Conservation (phyloP, 352 stramenopile genomes). For the Plasmopara viticola region DNA sequence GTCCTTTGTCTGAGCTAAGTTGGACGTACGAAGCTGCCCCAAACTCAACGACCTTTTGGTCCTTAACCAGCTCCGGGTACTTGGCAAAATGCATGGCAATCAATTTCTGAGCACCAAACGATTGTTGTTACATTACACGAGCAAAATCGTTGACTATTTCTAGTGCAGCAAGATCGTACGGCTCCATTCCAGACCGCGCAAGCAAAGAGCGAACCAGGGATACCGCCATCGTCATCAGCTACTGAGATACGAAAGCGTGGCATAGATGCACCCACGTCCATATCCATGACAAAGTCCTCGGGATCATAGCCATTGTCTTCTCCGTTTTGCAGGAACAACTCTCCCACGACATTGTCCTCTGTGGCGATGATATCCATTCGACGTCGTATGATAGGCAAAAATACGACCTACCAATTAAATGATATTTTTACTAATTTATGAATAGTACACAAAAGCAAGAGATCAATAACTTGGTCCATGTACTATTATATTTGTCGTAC, state of each 20-base stretch:
- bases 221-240: conserved; percentile 41
- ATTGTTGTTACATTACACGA: not conserved
- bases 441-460: too few species aligned
- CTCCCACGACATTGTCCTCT: conserved; percentile 32
- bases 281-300: conserved; percentile 31
- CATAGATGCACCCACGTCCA: conserved; percentile 18
- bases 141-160: not conserved
- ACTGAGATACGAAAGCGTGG: conserved; percentile 35
- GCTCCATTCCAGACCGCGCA: conserved; percentile 44
- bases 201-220: conserved; percentile 45
- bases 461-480: too few species aligned
- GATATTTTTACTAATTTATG: too few species aligned
- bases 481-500: too few species aligned
- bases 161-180: conserved; percentile 9
- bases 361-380: conserved; percentile 5
- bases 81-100: conserved; percentile 40
- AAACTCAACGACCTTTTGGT: conserved; percentile 37
- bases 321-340: conserved; percentile 32
- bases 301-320: conserved; percentile 37
- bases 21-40: conserved; percentile 36
- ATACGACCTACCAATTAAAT: too few species aligned
- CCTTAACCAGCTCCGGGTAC: conserved; percentile 24
- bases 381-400: not conserved
- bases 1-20: not conserved
- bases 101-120: conserved; percentile 20